Percentiles rank a stretch among this genome's conserved stretches.
These are phyloP conservation scores for Diplodia mutila DNA, from an alignment of 2,329 filamentous ascomycete genomes.

Conservation along the genomic window DNA sequence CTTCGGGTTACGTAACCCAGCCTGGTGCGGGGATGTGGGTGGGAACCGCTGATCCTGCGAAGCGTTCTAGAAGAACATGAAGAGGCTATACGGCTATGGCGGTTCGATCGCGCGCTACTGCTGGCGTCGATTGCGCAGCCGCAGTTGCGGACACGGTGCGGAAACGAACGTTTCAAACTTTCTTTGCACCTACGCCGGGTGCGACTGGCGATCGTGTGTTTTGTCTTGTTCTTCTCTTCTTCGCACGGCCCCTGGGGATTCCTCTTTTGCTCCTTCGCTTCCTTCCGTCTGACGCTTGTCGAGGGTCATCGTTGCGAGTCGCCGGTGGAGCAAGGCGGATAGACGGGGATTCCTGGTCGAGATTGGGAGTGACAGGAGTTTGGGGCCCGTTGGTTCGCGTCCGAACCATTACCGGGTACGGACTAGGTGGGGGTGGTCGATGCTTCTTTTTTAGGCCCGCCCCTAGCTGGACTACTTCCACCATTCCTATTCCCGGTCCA, in stretches of 20 bases:
- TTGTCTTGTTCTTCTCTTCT: background rate
- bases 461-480: background rate
- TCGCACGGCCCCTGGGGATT: background rate
- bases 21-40: background rate
- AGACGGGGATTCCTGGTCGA: background rate
- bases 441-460: background rate
- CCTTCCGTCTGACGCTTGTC: too few species aligned
- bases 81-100: background rate
- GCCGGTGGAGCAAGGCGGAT: background rate
- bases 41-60: conserved; percentile 2
- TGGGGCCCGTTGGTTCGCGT: background rate
- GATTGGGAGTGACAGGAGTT: background rate
- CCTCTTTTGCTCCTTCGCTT: background rate
- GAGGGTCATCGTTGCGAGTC: background rate
- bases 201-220: background rate
- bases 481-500: background rate
- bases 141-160: background rate
- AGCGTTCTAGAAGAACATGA: background rate
- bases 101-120: background rate
- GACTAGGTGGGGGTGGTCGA: background rate
- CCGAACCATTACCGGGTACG: background rate
- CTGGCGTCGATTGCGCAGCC: too few species aligned
- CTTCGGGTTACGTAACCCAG: conserved; percentile 9
- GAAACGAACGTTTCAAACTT: background rate
- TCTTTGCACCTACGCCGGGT: background rate